Percentiles rank a stretch among this genome's conserved stretches.
Evolutionary conservation across 2,329 filamentous ascomycete species (phyloP).

Genomic region (Diaporthe sp.): DNA sequence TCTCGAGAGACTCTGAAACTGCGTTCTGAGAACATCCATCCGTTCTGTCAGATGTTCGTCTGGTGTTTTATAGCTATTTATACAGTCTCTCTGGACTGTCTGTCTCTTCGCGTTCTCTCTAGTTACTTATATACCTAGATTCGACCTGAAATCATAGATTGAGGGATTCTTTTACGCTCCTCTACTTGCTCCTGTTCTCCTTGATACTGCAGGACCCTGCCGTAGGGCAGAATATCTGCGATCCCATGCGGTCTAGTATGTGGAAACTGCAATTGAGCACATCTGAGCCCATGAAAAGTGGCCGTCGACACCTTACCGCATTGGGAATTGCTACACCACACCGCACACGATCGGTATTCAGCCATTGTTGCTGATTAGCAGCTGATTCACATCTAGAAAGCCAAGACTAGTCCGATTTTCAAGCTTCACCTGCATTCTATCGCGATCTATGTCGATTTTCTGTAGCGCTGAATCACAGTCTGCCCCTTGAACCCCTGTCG

Average conservation of each 20-base stretch:
- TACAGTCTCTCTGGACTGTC: not conserved
- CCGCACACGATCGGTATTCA: not conserved
- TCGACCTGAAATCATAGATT: not conserved
- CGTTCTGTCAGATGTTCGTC: not conserved
- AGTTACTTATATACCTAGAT: not conserved
- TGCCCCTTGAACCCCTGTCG: not conserved
- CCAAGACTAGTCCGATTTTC: not conserved
- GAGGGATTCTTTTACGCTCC: not conserved
- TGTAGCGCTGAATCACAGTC: too few relatives aligned
- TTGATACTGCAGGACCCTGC: not conserved
- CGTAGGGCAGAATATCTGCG: fast-evolving
- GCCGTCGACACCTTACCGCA: too few relatives aligned
- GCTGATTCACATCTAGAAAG: not conserved
- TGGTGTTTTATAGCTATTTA: not conserved
- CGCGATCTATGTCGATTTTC: too few relatives aligned
- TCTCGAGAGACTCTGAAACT: not conserved
- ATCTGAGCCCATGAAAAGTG: not conserved
- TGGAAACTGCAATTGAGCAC: not conserved
- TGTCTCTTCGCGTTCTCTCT: not conserved
- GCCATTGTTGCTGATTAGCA: not conserved
- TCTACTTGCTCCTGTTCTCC: not conserved
- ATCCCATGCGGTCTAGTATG: not conserved
- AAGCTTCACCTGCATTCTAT: too few relatives aligned
- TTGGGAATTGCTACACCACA: not conserved
- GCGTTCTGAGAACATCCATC: not conserved